Evolutionary conservation across 2,329 filamentous ascomycete genomes (phyloP).

Genomic region (Lasiodiplodia citricola): DNA sequence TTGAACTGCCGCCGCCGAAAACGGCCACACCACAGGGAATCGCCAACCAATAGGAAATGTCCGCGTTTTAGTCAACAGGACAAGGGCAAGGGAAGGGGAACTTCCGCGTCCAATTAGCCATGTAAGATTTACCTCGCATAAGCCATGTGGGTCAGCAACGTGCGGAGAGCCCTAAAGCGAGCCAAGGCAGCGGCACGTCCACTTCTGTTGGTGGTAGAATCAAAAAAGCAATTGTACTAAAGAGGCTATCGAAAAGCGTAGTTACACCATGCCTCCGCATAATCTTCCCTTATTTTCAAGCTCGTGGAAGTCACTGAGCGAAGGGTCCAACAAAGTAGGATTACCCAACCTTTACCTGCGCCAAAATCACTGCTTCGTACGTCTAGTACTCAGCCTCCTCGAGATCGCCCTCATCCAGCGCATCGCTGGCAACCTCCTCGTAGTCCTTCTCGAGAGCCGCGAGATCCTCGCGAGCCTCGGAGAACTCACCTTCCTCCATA

Average conservation of each 20-base stretch:
- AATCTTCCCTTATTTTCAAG: slow-evolving; percentile 18
- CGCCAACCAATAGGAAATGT: background rate
- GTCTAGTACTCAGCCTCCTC: slow-evolving; percentile 88
- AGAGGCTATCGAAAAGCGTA: slow-evolving; percentile 22
- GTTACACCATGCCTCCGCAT: slow-evolving; percentile 23
- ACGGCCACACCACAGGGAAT: background rate
- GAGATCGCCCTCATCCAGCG: slow-evolving; percentile 83
- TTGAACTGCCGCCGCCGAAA: background rate
- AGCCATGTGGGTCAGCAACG: background rate
- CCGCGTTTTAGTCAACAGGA: background rate
- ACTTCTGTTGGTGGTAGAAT: background rate
- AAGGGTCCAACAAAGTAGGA: slow-evolving; percentile 23
- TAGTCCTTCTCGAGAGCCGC: slow-evolving; percentile 98
- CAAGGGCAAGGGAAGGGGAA: background rate
- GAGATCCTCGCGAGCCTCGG: slow-evolving; percentile 97
- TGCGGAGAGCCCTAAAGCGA: background rate
- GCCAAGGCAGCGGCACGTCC: background rate
- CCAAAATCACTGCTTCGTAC: background rate
- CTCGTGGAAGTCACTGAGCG: slow-evolving; percentile 14
- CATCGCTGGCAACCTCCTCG: slow-evolving; percentile 97
- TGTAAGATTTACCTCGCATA: background rate
- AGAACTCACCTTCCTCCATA: slow-evolving; percentile 99
- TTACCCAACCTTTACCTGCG: slow-evolving; percentile 23
- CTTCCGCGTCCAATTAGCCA: background rate
- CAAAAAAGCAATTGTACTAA: slow-evolving; percentile 17